Evolutionary conservation across 2,329 filamentous ascomycete genomes (phyloP).

Genomic region (Arthrobotrys pseudoclavata): DNA sequence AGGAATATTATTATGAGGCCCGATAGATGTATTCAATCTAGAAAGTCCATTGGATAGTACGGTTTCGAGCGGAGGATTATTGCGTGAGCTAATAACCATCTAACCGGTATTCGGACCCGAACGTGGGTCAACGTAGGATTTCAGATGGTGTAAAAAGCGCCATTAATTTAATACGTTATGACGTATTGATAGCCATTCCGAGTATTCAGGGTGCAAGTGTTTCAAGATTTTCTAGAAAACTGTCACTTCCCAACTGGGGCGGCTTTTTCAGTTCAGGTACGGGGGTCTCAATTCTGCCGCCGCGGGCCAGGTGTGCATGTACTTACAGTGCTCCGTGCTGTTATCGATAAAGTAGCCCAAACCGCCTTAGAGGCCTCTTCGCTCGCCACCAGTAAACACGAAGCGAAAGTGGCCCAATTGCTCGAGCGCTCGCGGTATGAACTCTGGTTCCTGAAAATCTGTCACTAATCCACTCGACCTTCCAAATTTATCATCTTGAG

Average conservation of each 20-base stretch:
- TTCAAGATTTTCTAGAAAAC: conserved; percentile 59
- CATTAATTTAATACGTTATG: neutral
- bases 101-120: neutral
- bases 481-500: conserved; percentile 52
- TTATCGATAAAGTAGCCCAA: conserved; percentile 44
- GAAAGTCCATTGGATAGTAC: neutral
- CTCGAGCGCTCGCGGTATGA: conserved; percentile 23
- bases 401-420: conserved; percentile 36
- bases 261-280: conserved; percentile 8
- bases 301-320: neutral
- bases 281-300: neutral
- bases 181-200: conserved; percentile 34
- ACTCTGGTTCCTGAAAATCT: conserved; percentile 53
- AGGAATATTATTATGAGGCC: neutral
- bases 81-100: neutral
- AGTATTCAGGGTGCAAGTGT: conserved; percentile 32
- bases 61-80: conserved; percentile 21
- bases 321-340: conserved; percentile 9
- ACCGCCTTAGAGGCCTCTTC: conserved; percentile 6
- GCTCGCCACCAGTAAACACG: conserved; percentile 17
- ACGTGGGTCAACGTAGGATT: conserved; percentile 23
- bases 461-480: conserved; percentile 29
- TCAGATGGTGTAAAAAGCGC: conserved; percentile 19
- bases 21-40: conserved; percentile 1
- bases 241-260: conserved; percentile 30